These are phyloP conservation scores for Geopyxis carbonaria DNA, from an alignment of 495 filamentous ascomycete species.

Conservation along the genomic window DNA sequence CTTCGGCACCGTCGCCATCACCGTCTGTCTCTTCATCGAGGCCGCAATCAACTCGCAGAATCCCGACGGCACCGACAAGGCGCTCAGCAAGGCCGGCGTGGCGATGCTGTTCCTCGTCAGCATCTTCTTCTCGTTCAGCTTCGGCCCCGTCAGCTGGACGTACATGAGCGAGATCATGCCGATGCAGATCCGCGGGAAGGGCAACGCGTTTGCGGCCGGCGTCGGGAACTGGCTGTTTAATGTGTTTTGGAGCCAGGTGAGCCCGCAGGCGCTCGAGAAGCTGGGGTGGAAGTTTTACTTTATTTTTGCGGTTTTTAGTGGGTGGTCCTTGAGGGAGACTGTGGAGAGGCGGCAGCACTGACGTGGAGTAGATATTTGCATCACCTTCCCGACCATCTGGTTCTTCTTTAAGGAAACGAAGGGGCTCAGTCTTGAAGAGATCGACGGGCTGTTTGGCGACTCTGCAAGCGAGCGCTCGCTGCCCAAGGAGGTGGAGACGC, in stretches of 20 bases:
- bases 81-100: slow-evolving; percentile 12
- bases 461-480: slow-evolving; percentile 4
- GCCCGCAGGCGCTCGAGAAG: slow-evolving; percentile 13
- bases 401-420: slow-evolving; percentile 21
- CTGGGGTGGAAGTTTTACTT: slow-evolving; percentile 21
- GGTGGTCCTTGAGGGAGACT: no score
- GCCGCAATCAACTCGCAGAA: slow-evolving; percentile 16
- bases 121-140: slow-evolving; percentile 17
- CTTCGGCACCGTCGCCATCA: slow-evolving; percentile 17
- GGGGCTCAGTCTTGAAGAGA: slow-evolving; percentile 16
- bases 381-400: slow-evolving; percentile 16
- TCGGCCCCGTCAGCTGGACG: slow-evolving; percentile 17
- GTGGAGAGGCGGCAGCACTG: no score
- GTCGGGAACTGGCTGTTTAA: slow-evolving; percentile 22
- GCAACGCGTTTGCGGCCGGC: slow-evolving; percentile 18
- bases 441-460: slow-evolving; percentile 18
- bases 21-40: slow-evolving; percentile 14
- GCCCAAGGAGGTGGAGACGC: slow-evolving; percentile 11
- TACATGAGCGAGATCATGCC: slow-evolving; percentile 23
- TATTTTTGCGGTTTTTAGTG: slow-evolving; percentile 20
- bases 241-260: slow-evolving; percentile 17
- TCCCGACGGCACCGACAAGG: slow-evolving; percentile 1
- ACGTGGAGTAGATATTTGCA: slow-evolving; percentile 8
- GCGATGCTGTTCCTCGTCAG: slow-evolving; percentile 19
- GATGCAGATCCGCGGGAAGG: slow-evolving; percentile 21